A percentile compares a stretch with the other conserved stretches of the same genome.
phyloP scores from a whole-genome alignment of 1,284 basidiomycete genomes.

The Sporisorium reilianum region DNA sequence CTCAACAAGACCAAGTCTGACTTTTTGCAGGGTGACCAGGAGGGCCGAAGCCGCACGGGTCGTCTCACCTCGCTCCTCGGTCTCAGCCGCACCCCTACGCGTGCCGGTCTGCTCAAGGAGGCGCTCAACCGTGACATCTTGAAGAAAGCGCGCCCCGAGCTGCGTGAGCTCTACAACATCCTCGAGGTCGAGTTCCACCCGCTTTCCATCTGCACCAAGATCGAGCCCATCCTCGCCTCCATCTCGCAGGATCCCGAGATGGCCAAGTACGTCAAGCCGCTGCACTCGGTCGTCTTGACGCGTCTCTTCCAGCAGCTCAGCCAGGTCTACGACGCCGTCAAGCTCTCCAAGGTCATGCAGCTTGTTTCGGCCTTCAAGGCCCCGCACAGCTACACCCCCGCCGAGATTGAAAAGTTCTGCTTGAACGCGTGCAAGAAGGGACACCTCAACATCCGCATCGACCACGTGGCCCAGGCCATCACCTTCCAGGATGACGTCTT shows the following conservation, averaged over 20 bases:
- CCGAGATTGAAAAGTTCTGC: slow-evolving; percentile 76
- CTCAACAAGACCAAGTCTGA: slow-evolving; percentile 72
- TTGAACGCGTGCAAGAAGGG: slow-evolving; percentile 91
- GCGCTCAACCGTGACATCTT: slow-evolving; percentile 80
- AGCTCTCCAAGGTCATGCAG: slow-evolving; percentile 70
- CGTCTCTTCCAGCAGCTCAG: slow-evolving; percentile 93
- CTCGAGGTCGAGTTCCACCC: slow-evolving; percentile 97
- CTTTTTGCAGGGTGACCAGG: slow-evolving; percentile 75
- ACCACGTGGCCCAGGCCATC: slow-evolving; percentile 88
- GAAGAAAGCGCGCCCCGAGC: slow-evolving; percentile 80
- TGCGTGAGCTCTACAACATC: slow-evolving; percentile 87
- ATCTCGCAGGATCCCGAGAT: slow-evolving; percentile 65
- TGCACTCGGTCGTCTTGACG: slow-evolving; percentile 91
- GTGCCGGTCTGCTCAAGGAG: slow-evolving; percentile 79
- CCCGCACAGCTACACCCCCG: slow-evolving; percentile 63
- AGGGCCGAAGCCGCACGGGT: slow-evolving; percentile 75
- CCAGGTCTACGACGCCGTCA: slow-evolving; percentile 92
- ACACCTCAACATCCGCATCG: slow-evolving; percentile 87
- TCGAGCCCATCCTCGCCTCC: slow-evolving; percentile 82
- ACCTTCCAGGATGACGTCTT: slow-evolving; percentile 81
- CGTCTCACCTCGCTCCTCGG: slow-evolving; percentile 88
- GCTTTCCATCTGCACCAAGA: slow-evolving; percentile 83
- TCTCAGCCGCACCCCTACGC: slow-evolving; percentile 85
- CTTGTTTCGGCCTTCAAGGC: slow-evolving; percentile 68
- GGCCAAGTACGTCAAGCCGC: slow-evolving; percentile 81